A percentile compares a stretch with the other conserved stretches of the same genome.
phyloP scores from a whole-genome alignment of 257 asterid genomes.

The Pogostemon cablin region DNA sequence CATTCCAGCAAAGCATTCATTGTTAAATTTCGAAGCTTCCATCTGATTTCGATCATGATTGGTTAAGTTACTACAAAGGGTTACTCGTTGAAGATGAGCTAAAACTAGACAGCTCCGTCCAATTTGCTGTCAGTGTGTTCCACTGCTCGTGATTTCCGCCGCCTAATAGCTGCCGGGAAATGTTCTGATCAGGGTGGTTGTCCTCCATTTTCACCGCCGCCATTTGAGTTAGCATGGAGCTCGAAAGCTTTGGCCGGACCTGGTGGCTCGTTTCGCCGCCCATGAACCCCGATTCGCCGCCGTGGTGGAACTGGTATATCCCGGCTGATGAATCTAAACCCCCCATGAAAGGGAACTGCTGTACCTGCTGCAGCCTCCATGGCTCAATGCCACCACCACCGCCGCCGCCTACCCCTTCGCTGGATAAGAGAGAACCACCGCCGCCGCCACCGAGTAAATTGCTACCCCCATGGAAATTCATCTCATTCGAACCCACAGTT shows the following conservation, averaged over 20 bases:
- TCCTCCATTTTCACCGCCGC: conserved; percentile 76
- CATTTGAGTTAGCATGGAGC: conserved; percentile 50
- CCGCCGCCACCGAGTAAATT: conserved; percentile 50
- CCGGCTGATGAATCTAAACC: conserved; percentile 44
- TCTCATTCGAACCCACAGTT: conserved; percentile 41
- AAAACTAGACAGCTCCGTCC: conserved; percentile 81
- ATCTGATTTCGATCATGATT: not conserved
- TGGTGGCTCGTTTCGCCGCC: conserved; percentile 44
- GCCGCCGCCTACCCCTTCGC: conserved; percentile 36
- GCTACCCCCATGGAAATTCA: conserved; percentile 48
- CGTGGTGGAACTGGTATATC: conserved; percentile 45
- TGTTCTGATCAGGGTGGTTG: conserved; percentile 41
- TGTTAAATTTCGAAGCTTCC: conserved; percentile 30
- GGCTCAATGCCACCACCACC: conserved; percentile 48
- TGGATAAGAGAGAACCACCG: conserved; percentile 41
- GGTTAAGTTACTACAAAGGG: conserved; percentile 31
- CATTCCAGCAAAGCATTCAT: conserved; percentile 17
- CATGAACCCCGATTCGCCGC: conserved; percentile 44
- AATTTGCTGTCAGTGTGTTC: conserved; percentile 42
- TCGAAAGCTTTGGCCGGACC: conserved; percentile 46
- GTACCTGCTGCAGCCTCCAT: conserved; percentile 66
- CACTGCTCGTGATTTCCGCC: conserved; percentile 51
- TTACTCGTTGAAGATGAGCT: conserved; percentile 76
- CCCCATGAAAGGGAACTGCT: conserved; percentile 67
- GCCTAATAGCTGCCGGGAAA: conserved; percentile 63